Conservation (phyloP, 2,329 filamentous ascomycete species). For the Fusarium sp. region DNA sequence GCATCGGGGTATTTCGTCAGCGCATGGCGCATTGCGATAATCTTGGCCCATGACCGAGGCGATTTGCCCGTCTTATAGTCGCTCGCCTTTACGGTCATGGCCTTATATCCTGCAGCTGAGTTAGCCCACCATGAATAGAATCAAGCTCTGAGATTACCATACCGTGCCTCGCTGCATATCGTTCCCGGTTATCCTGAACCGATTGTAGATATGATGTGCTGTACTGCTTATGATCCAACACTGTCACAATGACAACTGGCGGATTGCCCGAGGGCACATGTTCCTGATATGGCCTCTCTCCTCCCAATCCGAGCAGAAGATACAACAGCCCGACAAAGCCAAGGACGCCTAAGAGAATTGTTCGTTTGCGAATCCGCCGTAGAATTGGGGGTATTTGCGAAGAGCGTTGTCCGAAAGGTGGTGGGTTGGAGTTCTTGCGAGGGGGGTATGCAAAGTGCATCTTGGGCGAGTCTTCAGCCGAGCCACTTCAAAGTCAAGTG, state of each 20-base stretch:
- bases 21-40: conserved; percentile 90
- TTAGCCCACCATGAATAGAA: conserved; percentile 12
- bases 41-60: conserved; percentile 75
- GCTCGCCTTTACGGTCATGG: conserved; percentile 80
- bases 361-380: conserved; percentile 71
- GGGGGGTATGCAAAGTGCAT: conserved; percentile 95
- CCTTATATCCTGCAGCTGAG: conserved; percentile 76
- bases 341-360: conserved; percentile 65
- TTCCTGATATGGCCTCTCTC: conserved; percentile 48
- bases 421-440: conserved; percentile 82
- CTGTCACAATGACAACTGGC: conserved; percentile 82
- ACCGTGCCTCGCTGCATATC: conserved; percentile 91
- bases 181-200: conserved; percentile 82
- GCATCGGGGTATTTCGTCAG: conserved; percentile 81
- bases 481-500: neutral
- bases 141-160: conserved; percentile 46
- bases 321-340: conserved; percentile 69
- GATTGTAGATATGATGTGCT: conserved; percentile 75
- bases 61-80: conserved; percentile 77
- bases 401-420: conserved; percentile 73
- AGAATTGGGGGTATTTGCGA: conserved; percentile 63
- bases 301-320: conserved; percentile 60
- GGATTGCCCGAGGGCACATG: conserved; percentile 64
- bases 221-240: conserved; percentile 75
- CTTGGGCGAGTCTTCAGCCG: conserved; percentile 41